Base-by-base conservation (phyloP, 352 stramenopile genomes). In the Phytophthora brassicae region DNA sequence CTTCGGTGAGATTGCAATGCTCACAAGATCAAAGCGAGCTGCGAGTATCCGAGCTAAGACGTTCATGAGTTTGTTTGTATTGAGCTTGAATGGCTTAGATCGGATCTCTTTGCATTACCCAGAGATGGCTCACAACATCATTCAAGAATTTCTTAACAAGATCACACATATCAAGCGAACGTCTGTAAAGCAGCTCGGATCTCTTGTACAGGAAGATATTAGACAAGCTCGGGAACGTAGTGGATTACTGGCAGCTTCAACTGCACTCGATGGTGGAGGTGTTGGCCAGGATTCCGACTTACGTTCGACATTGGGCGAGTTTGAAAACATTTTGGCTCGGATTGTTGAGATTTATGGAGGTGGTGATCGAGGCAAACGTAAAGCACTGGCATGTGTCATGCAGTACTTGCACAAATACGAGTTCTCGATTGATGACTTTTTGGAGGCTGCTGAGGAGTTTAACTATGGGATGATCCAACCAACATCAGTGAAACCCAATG, bases 1-100 rank as follows among this genome's bases (percentile, higher is more conserved):
- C 70, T 93, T 93, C 61, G 84, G 84, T 0, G 84, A 93, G 59
- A 89, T 92, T 23, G 84, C 84, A 0, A 93, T 93, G 84, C 72
- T 93, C 22, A 88, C 82, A 8, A 79, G 78, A 35, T 93, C 82
- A 16, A 93, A 92, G 56, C 70, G 84, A 46, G 84, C 82, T 3
- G 84, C 84, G 13, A 93, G 82, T 43, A 88, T 93, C 41, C 82
- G 84, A 9, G 84, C 84, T 16, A 93, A 92, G 66, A 87, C 79
- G 33, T 89, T 87, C 63, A 84, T 89, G 45, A 92, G 81, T 42
- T 63, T 90, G 12, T 87, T 90, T 23, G 81, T 92, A 22, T 78
- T 93, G 26, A 92, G 82, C 17, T 84, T 86, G 31, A 70, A 46
- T n/a, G 84, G 84, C 0, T 64, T 93, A 3, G 84, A 92, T 33